Conservation (phyloP, 495 filamentous ascomycete genomes). For the Penicillium egyptiacum region DNA sequence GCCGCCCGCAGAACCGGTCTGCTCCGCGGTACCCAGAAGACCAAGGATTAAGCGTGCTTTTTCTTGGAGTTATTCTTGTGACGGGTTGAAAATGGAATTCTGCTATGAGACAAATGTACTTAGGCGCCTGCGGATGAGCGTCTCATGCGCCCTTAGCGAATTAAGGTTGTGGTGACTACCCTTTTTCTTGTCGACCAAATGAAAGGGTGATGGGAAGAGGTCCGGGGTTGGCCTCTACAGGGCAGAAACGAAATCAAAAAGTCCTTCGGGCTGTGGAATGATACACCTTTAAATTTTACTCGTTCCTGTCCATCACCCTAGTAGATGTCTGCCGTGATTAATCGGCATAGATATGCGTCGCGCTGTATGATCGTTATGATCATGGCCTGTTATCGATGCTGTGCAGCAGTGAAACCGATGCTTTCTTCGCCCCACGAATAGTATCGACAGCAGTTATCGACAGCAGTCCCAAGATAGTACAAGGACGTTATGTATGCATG, state of each 20-base stretch:
- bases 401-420: neutral
- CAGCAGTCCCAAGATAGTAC: neutral
- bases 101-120: conserved; percentile 54
- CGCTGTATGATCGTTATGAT: neutral
- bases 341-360: neutral
- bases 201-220: conserved; percentile 35
- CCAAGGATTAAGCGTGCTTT: conserved; percentile 69
- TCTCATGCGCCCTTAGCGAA: conserved; percentile 48
- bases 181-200: conserved; percentile 37
- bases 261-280: conserved; percentile 30
- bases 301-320: conserved; percentile 15
- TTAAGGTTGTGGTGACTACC: conserved; percentile 49
- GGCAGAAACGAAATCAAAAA: conserved; percentile 36
- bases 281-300: conserved; percentile 31
- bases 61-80: conserved; percentile 49
- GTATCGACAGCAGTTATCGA: neutral
- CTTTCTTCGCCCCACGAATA: neutral
- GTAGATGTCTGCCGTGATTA: neutral
- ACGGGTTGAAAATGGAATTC: conserved; percentile 53
- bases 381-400: neutral
- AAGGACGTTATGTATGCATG: neutral
- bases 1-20: conserved; percentile 98
- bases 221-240: conserved; percentile 30
- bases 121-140: conserved; percentile 50
- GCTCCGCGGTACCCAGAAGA: conserved; percentile 99